Evolutionary conservation across 805 yeast genomes (phyloP).

Genomic region (Kodamaea nitidulidarum): DNA sequence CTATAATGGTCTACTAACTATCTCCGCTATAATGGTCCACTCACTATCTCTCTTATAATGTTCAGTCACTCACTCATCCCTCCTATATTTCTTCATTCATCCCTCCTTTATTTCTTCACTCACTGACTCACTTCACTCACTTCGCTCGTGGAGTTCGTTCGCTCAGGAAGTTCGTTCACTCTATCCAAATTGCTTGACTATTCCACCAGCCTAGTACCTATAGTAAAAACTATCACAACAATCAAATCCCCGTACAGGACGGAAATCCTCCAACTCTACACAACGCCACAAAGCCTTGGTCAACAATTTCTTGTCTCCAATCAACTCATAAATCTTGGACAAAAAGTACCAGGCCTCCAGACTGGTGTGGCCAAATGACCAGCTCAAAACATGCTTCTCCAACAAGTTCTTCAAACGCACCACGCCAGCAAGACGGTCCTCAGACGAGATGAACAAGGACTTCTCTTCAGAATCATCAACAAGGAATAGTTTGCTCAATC

Average conservation of each 20-base stretch:
- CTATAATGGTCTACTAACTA: too few species aligned
- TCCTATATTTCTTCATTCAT: too few species aligned
- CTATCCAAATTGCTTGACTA: too few species aligned
- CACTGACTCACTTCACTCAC: too few species aligned
- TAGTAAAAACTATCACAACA: constrained; percentile 25
- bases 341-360: constrained; percentile 69
- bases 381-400: constrained; percentile 32
- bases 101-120: too few species aligned
- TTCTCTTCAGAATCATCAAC: constrained; percentile 34
- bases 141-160: too few species aligned
- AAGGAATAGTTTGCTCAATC: constrained; percentile 49
- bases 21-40: too few species aligned
- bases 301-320: constrained; percentile 47
- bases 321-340: constrained; percentile 56
- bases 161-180: too few species aligned
- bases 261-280: constrained; percentile 57
- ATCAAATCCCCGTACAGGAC: constrained; percentile 48
- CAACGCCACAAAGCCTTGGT: constrained; percentile 56
- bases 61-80: background rate
- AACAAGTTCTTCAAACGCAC: constrained; percentile 49
- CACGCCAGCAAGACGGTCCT: constrained; percentile 58
- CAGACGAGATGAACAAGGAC: constrained; percentile 47
- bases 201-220: background rate
- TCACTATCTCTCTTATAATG: too few species aligned
- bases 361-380: constrained; percentile 39